These are phyloP conservation scores for Aphanoascus verrucosus DNA, from an alignment of 2,329 filamentous ascomycete genomes.

Conservation along the genomic window DNA sequence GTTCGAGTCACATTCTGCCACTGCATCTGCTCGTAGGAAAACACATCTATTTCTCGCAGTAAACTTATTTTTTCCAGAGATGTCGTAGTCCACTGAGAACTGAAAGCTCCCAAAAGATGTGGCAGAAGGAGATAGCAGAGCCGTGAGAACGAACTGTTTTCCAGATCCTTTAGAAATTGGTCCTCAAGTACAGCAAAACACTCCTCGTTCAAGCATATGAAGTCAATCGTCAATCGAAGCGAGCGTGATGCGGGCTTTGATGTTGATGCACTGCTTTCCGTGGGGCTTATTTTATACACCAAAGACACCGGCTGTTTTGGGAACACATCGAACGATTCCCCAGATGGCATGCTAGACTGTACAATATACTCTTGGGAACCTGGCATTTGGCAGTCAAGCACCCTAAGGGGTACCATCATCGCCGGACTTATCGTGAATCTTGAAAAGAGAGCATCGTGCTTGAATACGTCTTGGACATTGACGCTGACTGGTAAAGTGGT, in stretches of 20 bases:
- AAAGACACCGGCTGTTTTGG: constrained; percentile 70
- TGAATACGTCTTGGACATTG: constrained; percentile 94
- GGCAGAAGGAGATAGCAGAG: constrained; percentile 44
- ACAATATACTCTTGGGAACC: constrained; percentile 55
- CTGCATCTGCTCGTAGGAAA: constrained; percentile 41
- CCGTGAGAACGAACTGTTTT: constrained; percentile 36
- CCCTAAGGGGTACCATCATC: constrained; percentile 59
- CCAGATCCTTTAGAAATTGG: constrained; percentile 39
- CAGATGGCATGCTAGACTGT: constrained; percentile 38
- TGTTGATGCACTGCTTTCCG: constrained; percentile 17
- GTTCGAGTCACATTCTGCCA: constrained; percentile 45
- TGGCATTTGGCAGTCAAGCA: constrained; percentile 60
- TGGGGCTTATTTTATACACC: constrained; percentile 59
- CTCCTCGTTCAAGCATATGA: constrained; percentile 66
- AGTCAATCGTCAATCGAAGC: constrained; percentile 56
- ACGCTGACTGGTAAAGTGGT: constrained; percentile 78
- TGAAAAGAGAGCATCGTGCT: constrained; percentile 68
- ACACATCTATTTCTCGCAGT: constrained; percentile 43
- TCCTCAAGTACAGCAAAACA: constrained; percentile 43
- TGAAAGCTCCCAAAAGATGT: constrained; percentile 39
- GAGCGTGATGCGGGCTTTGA: constrained; percentile 37
- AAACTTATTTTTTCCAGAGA: constrained; percentile 47
- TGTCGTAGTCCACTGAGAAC: constrained; percentile 36
- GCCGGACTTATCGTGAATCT: constrained; percentile 84
- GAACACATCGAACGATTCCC: constrained; percentile 53